Percentiles rank a stretch among this genome's conserved stretches.
phyloP scores from a whole-genome alignment of 108 stramenopile species.

The Skeletonema grethae region DNA sequence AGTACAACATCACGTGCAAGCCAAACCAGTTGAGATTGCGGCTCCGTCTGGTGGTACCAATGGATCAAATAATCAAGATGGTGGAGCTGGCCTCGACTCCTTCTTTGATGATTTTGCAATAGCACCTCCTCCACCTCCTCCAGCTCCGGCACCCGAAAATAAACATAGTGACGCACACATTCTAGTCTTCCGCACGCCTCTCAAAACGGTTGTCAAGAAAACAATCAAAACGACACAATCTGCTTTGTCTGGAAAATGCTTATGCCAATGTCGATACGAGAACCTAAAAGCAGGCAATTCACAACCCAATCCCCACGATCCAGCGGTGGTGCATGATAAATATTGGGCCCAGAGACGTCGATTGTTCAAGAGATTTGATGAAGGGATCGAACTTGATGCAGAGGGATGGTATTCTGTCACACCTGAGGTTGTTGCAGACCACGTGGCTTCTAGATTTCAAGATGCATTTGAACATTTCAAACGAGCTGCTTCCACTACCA shows the following conservation, averaged over 20 bases:
- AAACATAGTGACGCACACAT: slow-evolving; percentile 17
- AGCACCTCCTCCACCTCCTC: slow-evolving; percentile 1
- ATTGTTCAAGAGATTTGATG: slow-evolving; percentile 89
- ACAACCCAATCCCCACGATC: slow-evolving; percentile 70
- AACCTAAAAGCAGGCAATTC: slow-evolving; percentile 18
- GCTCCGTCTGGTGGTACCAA: background rate
- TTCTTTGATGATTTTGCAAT: slow-evolving; percentile 51
- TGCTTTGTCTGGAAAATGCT: slow-evolving; percentile 20
- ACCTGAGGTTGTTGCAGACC: slow-evolving; percentile 91
- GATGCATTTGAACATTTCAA: slow-evolving; percentile 33
- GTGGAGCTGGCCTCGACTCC: slow-evolving; percentile 30
- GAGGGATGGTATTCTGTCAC: slow-evolving; percentile 99
- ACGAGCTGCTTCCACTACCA: background rate
- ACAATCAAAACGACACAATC: slow-evolving; percentile 7
- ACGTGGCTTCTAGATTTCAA: slow-evolving; percentile 77
- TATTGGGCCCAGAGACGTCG: slow-evolving; percentile 95
- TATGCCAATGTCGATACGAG: slow-evolving; percentile 39
- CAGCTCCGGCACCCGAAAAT: background rate
- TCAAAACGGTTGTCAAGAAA: slow-evolving; percentile 47
- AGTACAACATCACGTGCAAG: background rate
- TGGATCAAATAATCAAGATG: slow-evolving; percentile 9
- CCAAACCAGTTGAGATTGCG: background rate
- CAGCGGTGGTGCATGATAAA: slow-evolving; percentile 82
- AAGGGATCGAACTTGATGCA: slow-evolving; percentile 87
- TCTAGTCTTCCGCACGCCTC: slow-evolving; percentile 36